phyloP scores from a whole-genome alignment of 768 basidiomycete genomes.

The Sistotremastrum niveocremeum region DNA sequence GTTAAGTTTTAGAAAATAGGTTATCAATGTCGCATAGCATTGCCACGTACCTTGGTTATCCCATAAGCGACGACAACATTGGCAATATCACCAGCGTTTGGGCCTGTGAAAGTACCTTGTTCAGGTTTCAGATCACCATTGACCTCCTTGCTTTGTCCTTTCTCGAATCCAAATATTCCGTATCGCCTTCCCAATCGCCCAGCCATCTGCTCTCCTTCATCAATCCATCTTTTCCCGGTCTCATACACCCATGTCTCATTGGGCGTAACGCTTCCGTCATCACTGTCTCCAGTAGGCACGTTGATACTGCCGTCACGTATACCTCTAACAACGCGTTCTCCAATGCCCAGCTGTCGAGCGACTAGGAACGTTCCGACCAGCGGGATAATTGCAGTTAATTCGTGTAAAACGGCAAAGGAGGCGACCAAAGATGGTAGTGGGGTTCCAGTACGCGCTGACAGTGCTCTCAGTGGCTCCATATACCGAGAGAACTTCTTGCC shows the following conservation, averaged over 20 bases:
- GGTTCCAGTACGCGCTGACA: slow-evolving; percentile 59
- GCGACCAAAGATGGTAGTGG: slow-evolving; percentile 63
- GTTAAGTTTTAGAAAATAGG: neutral
- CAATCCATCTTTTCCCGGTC: slow-evolving; percentile 46
- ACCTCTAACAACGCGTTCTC: slow-evolving; percentile 44
- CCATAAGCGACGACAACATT: slow-evolving; percentile 77
- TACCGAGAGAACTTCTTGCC: slow-evolving; percentile 18
- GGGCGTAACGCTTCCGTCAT: no score
- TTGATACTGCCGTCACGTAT: slow-evolving; percentile 13
- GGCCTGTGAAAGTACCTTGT: slow-evolving; percentile 14
- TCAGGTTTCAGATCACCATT: slow-evolving; percentile 4
- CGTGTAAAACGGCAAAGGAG: slow-evolving; percentile 77
- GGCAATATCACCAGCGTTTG: slow-evolving; percentile 61
- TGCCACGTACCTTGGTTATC: slow-evolving; percentile 48
- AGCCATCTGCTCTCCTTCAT: slow-evolving; percentile 65
- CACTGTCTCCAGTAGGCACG: slow-evolving; percentile 3
- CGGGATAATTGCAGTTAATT: slow-evolving; percentile 69
- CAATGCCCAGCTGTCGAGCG: slow-evolving; percentile 52
- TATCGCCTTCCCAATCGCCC: slow-evolving; percentile 61
- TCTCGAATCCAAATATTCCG: slow-evolving; percentile 69
- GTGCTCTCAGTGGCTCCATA: slow-evolving; percentile 37
- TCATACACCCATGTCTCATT: slow-evolving; percentile 24
- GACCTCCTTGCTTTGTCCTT: slow-evolving; percentile 18
- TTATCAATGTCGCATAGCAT: neutral
- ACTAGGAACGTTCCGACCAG: slow-evolving; percentile 62